Conservation (phyloP, 139 green algal species). For the Edaphochlamys debaryana region DNA sequence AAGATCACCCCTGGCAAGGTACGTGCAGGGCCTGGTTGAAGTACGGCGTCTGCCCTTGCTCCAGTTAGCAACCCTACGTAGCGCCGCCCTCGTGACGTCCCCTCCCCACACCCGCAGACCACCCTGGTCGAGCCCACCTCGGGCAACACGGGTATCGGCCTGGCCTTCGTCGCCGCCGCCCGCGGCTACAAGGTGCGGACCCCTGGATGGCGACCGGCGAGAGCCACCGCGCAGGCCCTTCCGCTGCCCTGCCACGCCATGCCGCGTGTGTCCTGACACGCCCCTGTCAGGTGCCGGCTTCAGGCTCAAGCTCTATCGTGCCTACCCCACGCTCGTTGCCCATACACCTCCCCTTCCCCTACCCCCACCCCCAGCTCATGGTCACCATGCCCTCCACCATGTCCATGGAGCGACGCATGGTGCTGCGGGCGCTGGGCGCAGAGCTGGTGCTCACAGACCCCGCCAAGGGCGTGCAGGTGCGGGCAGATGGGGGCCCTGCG, state of each 20-base stretch:
- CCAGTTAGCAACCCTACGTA: background rate
- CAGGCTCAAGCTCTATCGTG: too few relatives aligned
- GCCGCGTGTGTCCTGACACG: too few relatives aligned
- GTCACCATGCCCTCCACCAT: constrained; percentile 98
- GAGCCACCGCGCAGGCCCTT: too few relatives aligned
- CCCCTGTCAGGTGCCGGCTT: too few relatives aligned
- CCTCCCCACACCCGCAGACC: background rate
- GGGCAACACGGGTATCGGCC: constrained; percentile 93
- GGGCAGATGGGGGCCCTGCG: too few relatives aligned
- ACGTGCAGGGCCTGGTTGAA: too few relatives aligned
- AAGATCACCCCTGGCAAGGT: constrained; percentile 91
- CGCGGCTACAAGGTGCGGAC: constrained; percentile 92
- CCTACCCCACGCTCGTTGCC: too few relatives aligned
- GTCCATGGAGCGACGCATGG: constrained; percentile 89
- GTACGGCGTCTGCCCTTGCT: background rate
- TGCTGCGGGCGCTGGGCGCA: constrained; percentile 79
- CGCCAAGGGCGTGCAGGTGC: constrained; percentile 68
- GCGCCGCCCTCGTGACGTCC: too few relatives aligned
- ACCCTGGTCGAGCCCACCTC: constrained; percentile 89
- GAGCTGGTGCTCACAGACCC: constrained; percentile 85
- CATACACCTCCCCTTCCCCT: too few relatives aligned
- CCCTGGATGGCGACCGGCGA: too few relatives aligned
- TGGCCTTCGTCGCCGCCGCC: constrained; percentile 93
- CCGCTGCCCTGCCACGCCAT: too few relatives aligned
- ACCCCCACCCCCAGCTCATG: constrained; percentile 37